Base-by-base conservation (phyloP, 1,284 basidiomycete genomes). In the Ustilago tritici region DNA sequence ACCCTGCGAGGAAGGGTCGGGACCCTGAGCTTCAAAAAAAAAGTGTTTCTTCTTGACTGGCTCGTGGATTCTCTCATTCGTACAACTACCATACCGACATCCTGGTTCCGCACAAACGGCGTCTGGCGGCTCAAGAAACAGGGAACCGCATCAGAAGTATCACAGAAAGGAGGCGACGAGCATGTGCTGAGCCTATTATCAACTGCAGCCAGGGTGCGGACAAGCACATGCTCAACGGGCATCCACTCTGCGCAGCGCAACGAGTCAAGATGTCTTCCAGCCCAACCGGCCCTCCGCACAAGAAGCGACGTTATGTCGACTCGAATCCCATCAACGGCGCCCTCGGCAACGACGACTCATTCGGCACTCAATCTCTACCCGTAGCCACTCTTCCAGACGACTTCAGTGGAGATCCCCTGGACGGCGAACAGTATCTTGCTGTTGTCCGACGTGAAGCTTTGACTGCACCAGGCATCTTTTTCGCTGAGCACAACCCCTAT, bases 361-460 rank as follows among this genome's bases (percentile, higher is more conserved):
- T 66, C 28, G 81, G 81, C 35, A 63, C 73, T 15, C 81, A 81
- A 47, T 74, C 77, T 0, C 68, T 85, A 7, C 84, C 84, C 1
- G 84, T 85, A 2, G 82, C 69, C 1, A 56, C 23, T 7, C 61
- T 85, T 3, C 79, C 82, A 4, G 47, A 35, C 3, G 76, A 79
- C 47, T 84, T 82, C 40, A 78, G 72, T 35, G 84, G 82, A 4
- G 62, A 81, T 2, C 82, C 84, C 6, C 4, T 66, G 2, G 82
- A 83, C 40, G 84, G 84, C 4, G 75, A 74, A 49, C 70, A 82
- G 57, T 85, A 85, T 49, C 70, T 85, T 0, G 84, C 84, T 8
- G 65, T 83, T 38, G 84, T 85, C 19, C 65, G 83, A 65, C 62
- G 70, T 3, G 73, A 80, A 60, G 78, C 78, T 28, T 66, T 66